Conservation (phyloP, 164 flowering plant genomes). For the Malania oleifera region DNA sequence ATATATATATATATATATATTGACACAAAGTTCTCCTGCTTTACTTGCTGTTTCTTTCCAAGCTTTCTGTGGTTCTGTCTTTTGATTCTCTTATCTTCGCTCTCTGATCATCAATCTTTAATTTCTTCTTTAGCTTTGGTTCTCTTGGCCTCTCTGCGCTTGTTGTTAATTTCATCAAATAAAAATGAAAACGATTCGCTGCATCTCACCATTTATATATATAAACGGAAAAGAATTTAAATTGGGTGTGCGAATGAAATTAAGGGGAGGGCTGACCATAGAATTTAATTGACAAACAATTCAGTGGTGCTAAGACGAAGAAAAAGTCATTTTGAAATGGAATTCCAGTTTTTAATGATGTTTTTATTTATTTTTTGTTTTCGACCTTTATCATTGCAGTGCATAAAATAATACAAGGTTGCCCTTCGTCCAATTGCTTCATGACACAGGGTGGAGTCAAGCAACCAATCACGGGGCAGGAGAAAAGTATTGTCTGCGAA, state of each 20-base stretch:
- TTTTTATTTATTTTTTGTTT: neutral
- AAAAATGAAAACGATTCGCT: conserved; percentile 21
- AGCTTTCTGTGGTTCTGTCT: too few species aligned
- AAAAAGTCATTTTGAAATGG: conserved; percentile 29
- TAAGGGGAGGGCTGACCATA: conserved; percentile 8
- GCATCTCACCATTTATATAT: conserved; percentile 16
- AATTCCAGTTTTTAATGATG: neutral
- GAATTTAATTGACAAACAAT: conserved; percentile 40
- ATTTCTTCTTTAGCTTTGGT: too few species aligned
- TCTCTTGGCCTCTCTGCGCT: neutral
- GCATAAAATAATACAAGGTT: neutral
- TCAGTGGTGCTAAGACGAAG: conserved; percentile 19
- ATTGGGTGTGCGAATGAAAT: conserved; percentile 2
- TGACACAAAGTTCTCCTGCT: too few species aligned
- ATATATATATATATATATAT: too few species aligned
- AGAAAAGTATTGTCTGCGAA: too few species aligned
- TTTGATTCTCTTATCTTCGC: too few species aligned
- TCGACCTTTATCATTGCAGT: neutral
- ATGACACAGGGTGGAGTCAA: neutral
- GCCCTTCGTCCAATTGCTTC: neutral
- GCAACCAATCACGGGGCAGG: too few species aligned
- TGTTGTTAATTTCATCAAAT: conserved; percentile 17
- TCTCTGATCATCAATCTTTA: too few species aligned
- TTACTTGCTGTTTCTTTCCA: too few species aligned
- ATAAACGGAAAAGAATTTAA: neutral